Base-by-base conservation (phyloP, 1,139 yeast species). In the Tardiomyces digboiensis region DNA sequence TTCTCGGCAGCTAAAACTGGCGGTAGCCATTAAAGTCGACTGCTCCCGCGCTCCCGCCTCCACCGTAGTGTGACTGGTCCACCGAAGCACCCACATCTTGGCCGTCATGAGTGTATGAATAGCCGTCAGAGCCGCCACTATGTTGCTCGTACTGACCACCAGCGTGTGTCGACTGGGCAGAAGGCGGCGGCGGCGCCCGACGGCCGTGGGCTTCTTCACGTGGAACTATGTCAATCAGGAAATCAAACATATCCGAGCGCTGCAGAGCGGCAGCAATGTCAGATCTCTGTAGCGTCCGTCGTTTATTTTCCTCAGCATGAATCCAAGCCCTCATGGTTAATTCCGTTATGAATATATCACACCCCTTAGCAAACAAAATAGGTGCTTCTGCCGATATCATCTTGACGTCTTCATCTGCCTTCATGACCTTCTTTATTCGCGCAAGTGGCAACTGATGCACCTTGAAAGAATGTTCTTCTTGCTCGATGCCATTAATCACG, bases 341-440 rank as follows among this genome's bases (percentile, higher is more conserved):
- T 63, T 91, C 98, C 0, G 97, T 89, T 52, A 91, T 91, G 64
- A 91, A 91, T 39, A 91, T 82, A 61, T 91, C 98, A 65, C 98
- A 91, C 1, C 97, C 97, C 64, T 91, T 91, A 41, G 98, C 97
- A 68, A 91, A 91, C 50, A 91, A 67, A 36, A 91, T 88, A 1
- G 98, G 98, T 0, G 97, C 97, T 66, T 91, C 98, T 2, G 98
- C 97, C 53, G 93, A 80, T 48, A 91, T 91, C 98, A 91, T 91
- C 52, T 89, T 76, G 43, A 91, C 97, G 53, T 89, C 97, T 60
- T 88, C 96, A 61, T 91, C 98, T 0, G 97, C 89, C 64, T 91
- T 91, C 97, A 91, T 91, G 43, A 91, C 97, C 62, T 83, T 83
- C 57, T 91, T 89, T 55, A 91, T 91, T 54, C 98, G 74, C 2